Conservation (phyloP, 23 red algal species). For the Chondrus crispus region DNA sequence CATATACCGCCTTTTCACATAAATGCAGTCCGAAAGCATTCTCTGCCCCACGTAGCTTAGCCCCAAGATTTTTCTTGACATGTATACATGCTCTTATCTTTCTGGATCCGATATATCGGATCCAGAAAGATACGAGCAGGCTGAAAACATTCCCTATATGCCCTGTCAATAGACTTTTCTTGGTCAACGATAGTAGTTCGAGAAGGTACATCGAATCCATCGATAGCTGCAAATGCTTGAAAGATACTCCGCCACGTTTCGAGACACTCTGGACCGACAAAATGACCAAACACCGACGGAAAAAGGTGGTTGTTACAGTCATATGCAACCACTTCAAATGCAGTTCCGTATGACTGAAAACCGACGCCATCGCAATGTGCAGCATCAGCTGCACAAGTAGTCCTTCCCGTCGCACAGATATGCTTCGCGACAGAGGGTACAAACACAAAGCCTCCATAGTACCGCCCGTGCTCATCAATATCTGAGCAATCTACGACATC, state of each 20-base stretch:
- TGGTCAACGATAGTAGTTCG: constrained; percentile 1
- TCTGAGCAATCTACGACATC: background rate
- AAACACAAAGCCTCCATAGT: constrained; percentile 15
- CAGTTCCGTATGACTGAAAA: constrained; percentile 16
- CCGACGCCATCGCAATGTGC: constrained; percentile 7
- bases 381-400: background rate
- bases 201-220: background rate
- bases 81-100: too few species aligned
- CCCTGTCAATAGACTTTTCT: background rate
- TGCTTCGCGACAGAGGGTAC: background rate
- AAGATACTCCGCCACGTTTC: background rate
- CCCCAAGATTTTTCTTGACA: background rate
- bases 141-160: background rate
- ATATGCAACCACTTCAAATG: background rate
- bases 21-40: background rate
- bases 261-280: background rate
- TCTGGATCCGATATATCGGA: too few species aligned
- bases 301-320: background rate
- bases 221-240: background rate
- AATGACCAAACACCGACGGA: background rate
- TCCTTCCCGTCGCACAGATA: background rate
- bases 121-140: background rate
- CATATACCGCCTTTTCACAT: background rate
- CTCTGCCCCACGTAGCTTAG: background rate
- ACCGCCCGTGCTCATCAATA: background rate